Evolutionary conservation across 2,329 filamentous ascomycete species (phyloP).

Genomic region (Microcyclospora pomicola): DNA sequence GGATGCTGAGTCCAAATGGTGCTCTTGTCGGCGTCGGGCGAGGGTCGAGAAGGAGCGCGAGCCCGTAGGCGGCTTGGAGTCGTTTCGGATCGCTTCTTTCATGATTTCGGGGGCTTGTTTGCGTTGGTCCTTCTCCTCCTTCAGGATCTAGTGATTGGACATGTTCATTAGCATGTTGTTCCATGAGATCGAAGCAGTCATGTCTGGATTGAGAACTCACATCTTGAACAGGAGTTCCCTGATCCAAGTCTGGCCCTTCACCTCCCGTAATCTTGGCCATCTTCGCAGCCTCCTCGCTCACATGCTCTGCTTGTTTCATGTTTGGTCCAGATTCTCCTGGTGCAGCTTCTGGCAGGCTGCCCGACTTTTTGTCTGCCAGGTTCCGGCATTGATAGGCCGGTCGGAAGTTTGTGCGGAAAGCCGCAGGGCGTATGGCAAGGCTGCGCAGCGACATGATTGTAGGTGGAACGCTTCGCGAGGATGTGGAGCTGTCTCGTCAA

Average conservation of each 20-base stretch:
- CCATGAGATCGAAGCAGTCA: neutral
- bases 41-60: slow-evolving; percentile 45
- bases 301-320: slow-evolving; percentile 42
- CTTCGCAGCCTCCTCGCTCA: slow-evolving; percentile 52
- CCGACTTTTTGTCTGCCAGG: slow-evolving; percentile 1
- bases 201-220: slow-evolving; percentile 27
- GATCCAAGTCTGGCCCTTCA: slow-evolving; percentile 46
- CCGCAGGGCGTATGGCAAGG: neutral
- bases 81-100: slow-evolving; percentile 42
- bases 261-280: slow-evolving; percentile 44
- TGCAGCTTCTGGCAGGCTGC: slow-evolving; percentile 9
- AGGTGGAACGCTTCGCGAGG: too few species aligned
- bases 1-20: slow-evolving; percentile 1
- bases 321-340: slow-evolving; percentile 31
- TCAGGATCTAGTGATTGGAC: slow-evolving; percentile 40
- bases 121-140: slow-evolving; percentile 46
- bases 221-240: slow-evolving; percentile 54
- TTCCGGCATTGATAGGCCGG: neutral
- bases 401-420: neutral
- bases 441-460: too few species aligned
- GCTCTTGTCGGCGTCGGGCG: slow-evolving; percentile 21
- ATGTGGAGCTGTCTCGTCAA: too few species aligned
- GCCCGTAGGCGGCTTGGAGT: slow-evolving; percentile 21
- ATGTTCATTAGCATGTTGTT: neutral
- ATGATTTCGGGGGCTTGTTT: slow-evolving; percentile 54